Conservation (phyloP, 305 asterid species). For the Fraxinus sp. region DNA sequence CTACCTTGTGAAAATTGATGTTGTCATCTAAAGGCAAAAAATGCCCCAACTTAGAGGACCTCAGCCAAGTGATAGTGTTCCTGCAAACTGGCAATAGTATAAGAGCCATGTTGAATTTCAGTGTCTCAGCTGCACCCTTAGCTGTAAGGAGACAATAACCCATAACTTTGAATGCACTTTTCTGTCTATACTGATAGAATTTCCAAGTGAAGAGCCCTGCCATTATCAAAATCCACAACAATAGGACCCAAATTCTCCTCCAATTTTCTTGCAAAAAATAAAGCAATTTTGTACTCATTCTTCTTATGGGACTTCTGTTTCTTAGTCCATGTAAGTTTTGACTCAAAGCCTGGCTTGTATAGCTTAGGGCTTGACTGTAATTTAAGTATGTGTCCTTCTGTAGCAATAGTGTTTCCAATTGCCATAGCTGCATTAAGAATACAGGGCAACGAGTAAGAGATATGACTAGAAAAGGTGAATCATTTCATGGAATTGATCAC, state of each 20-base stretch:
- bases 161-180: slow-evolving; percentile 60
- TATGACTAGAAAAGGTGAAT: slow-evolving; percentile 30
- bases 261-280: slow-evolving; percentile 73
- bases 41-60: slow-evolving; percentile 52
- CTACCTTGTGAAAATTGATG: slow-evolving; percentile 80
- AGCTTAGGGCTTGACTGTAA: slow-evolving; percentile 66
- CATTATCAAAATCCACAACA: slow-evolving; percentile 69
- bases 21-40: slow-evolving; percentile 77
- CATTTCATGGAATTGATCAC: neutral
- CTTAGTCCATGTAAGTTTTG: slow-evolving; percentile 71
- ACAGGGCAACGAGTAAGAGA: slow-evolving; percentile 31
- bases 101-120: slow-evolving; percentile 76
- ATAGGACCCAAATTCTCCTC: slow-evolving; percentile 76
- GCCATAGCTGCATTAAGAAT: slow-evolving; percentile 62
- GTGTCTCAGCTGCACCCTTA: slow-evolving; percentile 76
- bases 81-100: slow-evolving; percentile 79
- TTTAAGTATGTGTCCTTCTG: slow-evolving; percentile 65
- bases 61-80: slow-evolving; percentile 70
- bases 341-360: slow-evolving; percentile 87
- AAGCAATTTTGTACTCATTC: slow-evolving; percentile 47
- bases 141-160: slow-evolving; percentile 75
- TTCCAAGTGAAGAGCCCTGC: slow-evolving; percentile 72
- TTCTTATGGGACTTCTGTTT: slow-evolving; percentile 48
- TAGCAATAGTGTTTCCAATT: slow-evolving; percentile 67
- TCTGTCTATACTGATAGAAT: slow-evolving; percentile 57